Conservation (phyloP, 2,329 filamentous ascomycete species). For the Aspergillus persii region DNA sequence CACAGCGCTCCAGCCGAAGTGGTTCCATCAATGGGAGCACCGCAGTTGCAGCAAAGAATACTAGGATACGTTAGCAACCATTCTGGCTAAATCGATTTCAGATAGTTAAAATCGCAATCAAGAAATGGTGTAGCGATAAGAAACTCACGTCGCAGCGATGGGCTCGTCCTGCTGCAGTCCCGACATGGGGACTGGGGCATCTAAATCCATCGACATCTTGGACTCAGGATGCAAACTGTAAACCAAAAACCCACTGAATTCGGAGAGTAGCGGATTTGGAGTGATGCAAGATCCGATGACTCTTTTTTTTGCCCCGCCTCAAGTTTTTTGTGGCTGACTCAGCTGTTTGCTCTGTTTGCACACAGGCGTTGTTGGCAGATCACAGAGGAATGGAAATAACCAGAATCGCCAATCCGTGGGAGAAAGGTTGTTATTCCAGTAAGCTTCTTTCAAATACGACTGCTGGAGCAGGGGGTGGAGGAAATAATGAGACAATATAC, state of each 20-base stretch:
- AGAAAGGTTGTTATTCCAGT: too few relatives aligned
- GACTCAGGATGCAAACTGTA: background rate
- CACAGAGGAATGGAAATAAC: too few relatives aligned
- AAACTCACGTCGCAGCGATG: slow-evolving; percentile 54
- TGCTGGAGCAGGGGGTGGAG: background rate
- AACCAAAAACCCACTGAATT: background rate
- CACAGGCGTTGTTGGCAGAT: background rate
- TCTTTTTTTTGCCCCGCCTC: background rate
- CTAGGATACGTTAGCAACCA: slow-evolving; percentile 40
- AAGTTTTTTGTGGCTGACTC: background rate
- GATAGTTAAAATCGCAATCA: slow-evolving; percentile 5
- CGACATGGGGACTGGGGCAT: slow-evolving; percentile 53
- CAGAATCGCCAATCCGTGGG: too few relatives aligned
- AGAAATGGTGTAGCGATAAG: background rate
- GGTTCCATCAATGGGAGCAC: slow-evolving; percentile 91
- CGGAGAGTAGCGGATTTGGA: background rate
- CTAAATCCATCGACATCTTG: slow-evolving; percentile 54
- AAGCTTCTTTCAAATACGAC: too few relatives aligned
- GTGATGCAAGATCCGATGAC: background rate
- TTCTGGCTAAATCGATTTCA: slow-evolving; percentile 16
- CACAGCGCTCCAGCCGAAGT: slow-evolving; percentile 82
- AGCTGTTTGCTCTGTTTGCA: background rate
- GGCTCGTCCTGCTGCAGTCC: slow-evolving; percentile 34
- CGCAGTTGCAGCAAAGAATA: slow-evolving; percentile 98
- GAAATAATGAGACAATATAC: too few relatives aligned